Percentiles rank a stretch among this genome's conserved stretches.
phyloP scores from a whole-genome alignment of 2,329 filamentous ascomycete species.

The Pseudopyricularia cyperi region DNA sequence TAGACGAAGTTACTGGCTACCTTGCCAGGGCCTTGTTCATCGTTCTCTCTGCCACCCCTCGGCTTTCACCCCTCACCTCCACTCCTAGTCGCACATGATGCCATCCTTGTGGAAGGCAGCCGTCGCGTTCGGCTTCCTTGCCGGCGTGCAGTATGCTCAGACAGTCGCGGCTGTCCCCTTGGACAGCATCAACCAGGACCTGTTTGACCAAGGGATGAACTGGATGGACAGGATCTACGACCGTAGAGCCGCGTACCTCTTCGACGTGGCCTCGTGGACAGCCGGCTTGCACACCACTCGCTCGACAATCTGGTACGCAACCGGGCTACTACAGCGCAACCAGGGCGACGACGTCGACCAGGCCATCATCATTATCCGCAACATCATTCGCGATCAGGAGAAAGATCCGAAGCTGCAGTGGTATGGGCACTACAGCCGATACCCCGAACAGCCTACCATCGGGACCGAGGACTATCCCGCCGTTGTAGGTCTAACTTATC shows the following conservation, averaged over 20 bases:
- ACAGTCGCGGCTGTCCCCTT: background rate
- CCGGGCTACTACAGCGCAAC: slow-evolving; percentile 43
- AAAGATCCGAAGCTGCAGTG: slow-evolving; percentile 37
- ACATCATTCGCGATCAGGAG: slow-evolving; percentile 39
- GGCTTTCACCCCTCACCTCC: too few relatives aligned
- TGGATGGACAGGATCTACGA: slow-evolving; percentile 46
- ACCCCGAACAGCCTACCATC: slow-evolving; percentile 44
- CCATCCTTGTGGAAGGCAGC: too few relatives aligned
- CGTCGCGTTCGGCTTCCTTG: too few relatives aligned
- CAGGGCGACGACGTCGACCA: slow-evolving; percentile 10
- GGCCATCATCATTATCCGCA: slow-evolving; percentile 13
- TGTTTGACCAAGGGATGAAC: slow-evolving; percentile 36
- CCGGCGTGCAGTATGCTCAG: too few relatives aligned
- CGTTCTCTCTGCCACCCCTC: too few relatives aligned
- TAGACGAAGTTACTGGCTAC: too few relatives aligned
- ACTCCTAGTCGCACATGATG: too few relatives aligned
- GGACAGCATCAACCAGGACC: slow-evolving; percentile 14
- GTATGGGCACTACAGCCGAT: slow-evolving; percentile 37
- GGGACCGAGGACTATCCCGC: slow-evolving; percentile 31
- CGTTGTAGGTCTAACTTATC: slow-evolving; percentile 8
- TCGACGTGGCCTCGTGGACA: slow-evolving; percentile 30
- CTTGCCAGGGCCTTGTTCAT: too few relatives aligned
- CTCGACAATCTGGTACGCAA: slow-evolving; percentile 44
- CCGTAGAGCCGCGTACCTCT: slow-evolving; percentile 34
- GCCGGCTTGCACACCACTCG: slow-evolving; percentile 44